Evolutionary conservation across 2,329 filamentous ascomycete species (phyloP).

Genomic region (Pseudocercospora fijiensis): DNA sequence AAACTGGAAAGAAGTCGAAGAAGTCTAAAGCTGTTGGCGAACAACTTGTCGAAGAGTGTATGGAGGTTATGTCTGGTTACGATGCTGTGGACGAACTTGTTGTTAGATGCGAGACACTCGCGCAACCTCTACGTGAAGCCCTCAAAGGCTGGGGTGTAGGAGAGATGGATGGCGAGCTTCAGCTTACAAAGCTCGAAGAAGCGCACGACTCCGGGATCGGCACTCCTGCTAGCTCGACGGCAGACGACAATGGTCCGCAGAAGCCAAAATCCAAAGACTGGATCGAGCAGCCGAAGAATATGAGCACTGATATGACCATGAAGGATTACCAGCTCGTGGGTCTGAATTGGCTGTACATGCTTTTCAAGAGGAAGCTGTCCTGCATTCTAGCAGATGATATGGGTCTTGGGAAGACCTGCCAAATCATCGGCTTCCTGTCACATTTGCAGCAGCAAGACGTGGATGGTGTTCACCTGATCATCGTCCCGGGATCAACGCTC

Average conservation of each 20-base stretch:
- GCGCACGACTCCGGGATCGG: slow-evolving; percentile 66
- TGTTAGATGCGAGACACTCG: slow-evolving; percentile 69
- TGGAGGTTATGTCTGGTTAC: slow-evolving; percentile 75
- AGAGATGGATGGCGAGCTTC: slow-evolving; percentile 60
- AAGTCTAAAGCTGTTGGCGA: slow-evolving; percentile 59
- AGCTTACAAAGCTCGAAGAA: slow-evolving; percentile 56
- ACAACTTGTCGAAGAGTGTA: slow-evolving; percentile 64
- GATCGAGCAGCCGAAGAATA: slow-evolving; percentile 69
- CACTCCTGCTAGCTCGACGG: slow-evolving; percentile 52
- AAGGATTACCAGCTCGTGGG: slow-evolving; percentile 95
- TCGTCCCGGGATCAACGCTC: slow-evolving; percentile 89
- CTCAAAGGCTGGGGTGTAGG: slow-evolving; percentile 69
- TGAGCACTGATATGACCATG: slow-evolving; percentile 73
- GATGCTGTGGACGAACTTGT: slow-evolving; percentile 82
- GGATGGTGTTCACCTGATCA: slow-evolving; percentile 74
- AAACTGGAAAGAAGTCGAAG: slow-evolving; percentile 53
- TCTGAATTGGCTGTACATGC: slow-evolving; percentile 86
- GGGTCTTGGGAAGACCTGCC: slow-evolving; percentile 92
- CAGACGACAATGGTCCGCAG: slow-evolving; percentile 31
- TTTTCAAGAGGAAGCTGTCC: slow-evolving; percentile 76
- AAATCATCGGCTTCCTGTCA: slow-evolving; percentile 88
- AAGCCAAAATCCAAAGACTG: slow-evolving; percentile 50
- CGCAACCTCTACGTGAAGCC: slow-evolving; percentile 62
- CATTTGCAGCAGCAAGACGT: slow-evolving; percentile 70
- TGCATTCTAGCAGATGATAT: slow-evolving; percentile 97